These are phyloP conservation scores for Arthrobotrys sinensis DNA, from an alignment of 2,329 filamentous ascomycete genomes.

Conservation along the genomic window DNA sequence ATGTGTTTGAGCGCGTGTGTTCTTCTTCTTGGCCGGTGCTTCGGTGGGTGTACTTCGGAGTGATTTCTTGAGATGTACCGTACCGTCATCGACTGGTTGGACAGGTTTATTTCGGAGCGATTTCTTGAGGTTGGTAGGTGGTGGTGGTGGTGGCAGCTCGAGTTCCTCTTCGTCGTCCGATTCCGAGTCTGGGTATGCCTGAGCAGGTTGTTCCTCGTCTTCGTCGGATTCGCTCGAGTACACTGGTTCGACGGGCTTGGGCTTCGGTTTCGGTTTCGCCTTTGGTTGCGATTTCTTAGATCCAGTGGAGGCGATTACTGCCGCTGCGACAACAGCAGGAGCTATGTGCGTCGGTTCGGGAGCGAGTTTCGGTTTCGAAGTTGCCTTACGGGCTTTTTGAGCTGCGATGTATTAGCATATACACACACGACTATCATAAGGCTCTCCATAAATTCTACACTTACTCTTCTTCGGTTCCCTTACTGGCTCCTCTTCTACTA, in stretches of 20 bases:
- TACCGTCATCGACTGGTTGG: conserved; percentile 7
- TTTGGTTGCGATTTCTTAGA: conserved; percentile 36
- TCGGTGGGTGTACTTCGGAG: conserved; percentile 32
- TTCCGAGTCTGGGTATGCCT: neutral
- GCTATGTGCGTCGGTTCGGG: conserved; percentile 3
- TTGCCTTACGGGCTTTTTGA: conserved; percentile 33
- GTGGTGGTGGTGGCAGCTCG: neutral
- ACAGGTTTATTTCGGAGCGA: conserved; percentile 36
- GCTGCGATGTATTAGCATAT: neutral
- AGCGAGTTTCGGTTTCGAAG: conserved; percentile 34
- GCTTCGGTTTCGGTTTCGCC: conserved; percentile 46
- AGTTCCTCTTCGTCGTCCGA: conserved; percentile 26
- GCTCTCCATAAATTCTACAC: neutral
- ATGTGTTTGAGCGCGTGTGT: conserved; percentile 34
- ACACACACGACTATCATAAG: neutral
- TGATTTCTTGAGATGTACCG: conserved; percentile 44
- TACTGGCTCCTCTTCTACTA: conserved; percentile 20
- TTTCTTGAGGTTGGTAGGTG: conserved; percentile 34
- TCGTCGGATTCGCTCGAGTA: conserved; percentile 44
- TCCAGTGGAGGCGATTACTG: conserved; percentile 26
- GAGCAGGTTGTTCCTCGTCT: conserved; percentile 17
- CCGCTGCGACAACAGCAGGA: conserved; percentile 24
- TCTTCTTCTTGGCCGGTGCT: conserved; percentile 47
- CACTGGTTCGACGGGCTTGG: conserved; percentile 49
- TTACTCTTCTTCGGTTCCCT: conserved; percentile 36